Evolutionary conservation across 23 red algal species (phyloP).

Genomic region (Gracilaria vermiculophylla): DNA sequence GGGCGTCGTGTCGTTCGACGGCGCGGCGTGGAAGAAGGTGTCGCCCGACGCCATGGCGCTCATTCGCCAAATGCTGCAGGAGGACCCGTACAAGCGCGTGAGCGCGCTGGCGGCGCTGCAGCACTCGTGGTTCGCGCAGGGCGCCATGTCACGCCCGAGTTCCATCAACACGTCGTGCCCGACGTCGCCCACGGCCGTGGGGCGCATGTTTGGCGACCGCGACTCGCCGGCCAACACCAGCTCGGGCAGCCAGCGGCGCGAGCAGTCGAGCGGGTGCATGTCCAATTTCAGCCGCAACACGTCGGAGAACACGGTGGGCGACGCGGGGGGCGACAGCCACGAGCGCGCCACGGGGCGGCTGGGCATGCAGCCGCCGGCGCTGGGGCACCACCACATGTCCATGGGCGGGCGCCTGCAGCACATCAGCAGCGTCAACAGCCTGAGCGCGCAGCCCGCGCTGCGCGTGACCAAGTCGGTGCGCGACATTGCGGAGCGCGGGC

Average conservation of each 20-base stretch:
- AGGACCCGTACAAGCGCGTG: conserved; percentile 55
- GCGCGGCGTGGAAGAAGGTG: conserved; percentile 47
- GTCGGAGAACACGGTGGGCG: not conserved
- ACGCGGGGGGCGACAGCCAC: conserved; percentile 6
- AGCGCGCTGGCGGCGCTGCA: conserved; percentile 64
- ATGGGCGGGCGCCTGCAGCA: conserved; percentile 3
- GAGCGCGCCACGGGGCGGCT: conserved; percentile 2
- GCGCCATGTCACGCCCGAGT: conserved; percentile 5
- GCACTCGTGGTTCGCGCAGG: conserved; percentile 54
- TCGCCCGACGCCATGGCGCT: conserved; percentile 75
- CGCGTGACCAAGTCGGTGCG: conserved; percentile 37
- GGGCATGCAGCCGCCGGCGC: not conserved
- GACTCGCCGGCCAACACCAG: conserved; percentile 42
- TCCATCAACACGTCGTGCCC: conserved; percentile 46
- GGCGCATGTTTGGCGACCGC: conserved; percentile 13
- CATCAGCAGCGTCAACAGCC: not conserved
- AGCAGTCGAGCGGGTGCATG: conserved; percentile 12
- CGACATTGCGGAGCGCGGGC: conserved; percentile 30
- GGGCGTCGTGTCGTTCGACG: conserved; percentile 52
- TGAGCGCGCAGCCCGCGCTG: conserved; percentile 23
- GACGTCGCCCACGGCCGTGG: conserved; percentile 23
- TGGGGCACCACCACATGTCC: not conserved
- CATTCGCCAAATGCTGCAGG: conserved; percentile 72
- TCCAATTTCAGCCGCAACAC: conserved; percentile 38
- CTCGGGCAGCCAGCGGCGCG: not conserved